phyloP scores from a whole-genome alignment of 2,329 filamentous ascomycete species.

The Beauveria bassiana region DNA sequence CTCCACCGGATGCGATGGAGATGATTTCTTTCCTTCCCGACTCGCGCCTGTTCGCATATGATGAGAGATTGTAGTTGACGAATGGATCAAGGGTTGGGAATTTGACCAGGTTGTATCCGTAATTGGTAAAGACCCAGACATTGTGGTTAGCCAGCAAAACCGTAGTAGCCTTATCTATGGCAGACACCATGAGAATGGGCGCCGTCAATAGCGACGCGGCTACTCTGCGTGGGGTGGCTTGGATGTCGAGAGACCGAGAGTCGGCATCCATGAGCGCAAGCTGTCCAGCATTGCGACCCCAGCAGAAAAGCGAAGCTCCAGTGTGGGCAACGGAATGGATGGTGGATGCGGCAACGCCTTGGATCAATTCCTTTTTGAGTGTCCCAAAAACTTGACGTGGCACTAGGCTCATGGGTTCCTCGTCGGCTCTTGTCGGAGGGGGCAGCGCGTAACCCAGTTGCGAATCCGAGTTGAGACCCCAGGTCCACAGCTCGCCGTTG shows the following conservation, averaged over 20 bases:
- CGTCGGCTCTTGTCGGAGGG: conserved; percentile 56
- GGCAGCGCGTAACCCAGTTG: conserved; percentile 83
- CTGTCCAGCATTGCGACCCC: conserved; percentile 92
- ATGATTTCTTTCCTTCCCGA: conserved; percentile 61
- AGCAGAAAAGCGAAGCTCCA: conserved; percentile 74
- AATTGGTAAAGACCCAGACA: conserved; percentile 91
- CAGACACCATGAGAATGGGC: conserved; percentile 69
- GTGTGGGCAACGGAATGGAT: conserved; percentile 91
- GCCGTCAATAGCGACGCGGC: conserved; percentile 66
- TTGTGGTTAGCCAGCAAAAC: conserved; percentile 80
- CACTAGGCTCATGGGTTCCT: conserved; percentile 72
- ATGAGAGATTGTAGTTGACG: conserved; percentile 61
- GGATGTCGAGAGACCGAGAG: conserved; percentile 81
- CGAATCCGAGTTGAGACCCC: conserved; percentile 80
- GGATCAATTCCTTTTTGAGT: conserved; percentile 74
- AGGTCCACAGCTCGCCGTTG: conserved; percentile 88
- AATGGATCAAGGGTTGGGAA: conserved; percentile 70
- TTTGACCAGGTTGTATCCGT: conserved; percentile 84
- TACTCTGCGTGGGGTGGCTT: conserved; percentile 75
- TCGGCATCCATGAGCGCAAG: conserved; percentile 92
- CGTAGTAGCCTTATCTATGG: conserved; percentile 83
- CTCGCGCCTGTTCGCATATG: conserved; percentile 42
- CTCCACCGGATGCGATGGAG: conserved; percentile 75
- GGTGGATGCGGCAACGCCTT: conserved; percentile 79
- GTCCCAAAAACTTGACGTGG: conserved; percentile 88